Percentiles rank a stretch among this genome's conserved stretches.
These are phyloP conservation scores for Mucor piriformis DNA, from an alignment of 371 early-diverging fungal species.

Conservation along the genomic window DNA sequence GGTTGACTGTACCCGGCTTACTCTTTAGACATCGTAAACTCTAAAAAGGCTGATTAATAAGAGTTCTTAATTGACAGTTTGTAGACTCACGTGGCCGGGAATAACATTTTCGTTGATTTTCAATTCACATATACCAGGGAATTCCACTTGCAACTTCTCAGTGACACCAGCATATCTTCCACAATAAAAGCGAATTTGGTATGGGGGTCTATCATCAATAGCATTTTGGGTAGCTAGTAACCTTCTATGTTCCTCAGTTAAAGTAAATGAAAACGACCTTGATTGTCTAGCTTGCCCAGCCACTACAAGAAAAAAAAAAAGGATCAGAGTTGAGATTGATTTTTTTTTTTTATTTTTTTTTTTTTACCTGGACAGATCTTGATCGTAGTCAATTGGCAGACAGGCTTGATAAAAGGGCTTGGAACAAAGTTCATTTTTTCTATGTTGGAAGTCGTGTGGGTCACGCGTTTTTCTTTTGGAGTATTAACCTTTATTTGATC, in stretches of 20 bases:
- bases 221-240: slow-evolving; percentile 7
- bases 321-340: neutral
- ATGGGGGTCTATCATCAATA: slow-evolving; percentile 7
- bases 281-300: slow-evolving; percentile 17
- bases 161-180: slow-evolving; percentile 5
- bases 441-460: neutral
- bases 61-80: neutral
- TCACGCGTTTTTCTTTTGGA: neutral
- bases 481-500: slow-evolving; percentile 5
- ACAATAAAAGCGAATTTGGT: slow-evolving; percentile 33
- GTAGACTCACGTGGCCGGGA: slow-evolving; percentile 44
- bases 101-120: slow-evolving; percentile 52
- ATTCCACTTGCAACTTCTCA: slow-evolving; percentile 33
- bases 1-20: slow-evolving; percentile 65
- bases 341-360: neutral
- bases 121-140: slow-evolving; percentile 50
- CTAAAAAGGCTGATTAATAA: slow-evolving; percentile 29
- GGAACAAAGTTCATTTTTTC: slow-evolving; percentile 26
- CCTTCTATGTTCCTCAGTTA: slow-evolving; percentile 10
- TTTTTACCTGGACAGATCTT: slow-evolving; percentile 37
- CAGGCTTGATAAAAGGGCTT: slow-evolving; percentile 40
- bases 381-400: slow-evolving; percentile 25
- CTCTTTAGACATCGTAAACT: slow-evolving; percentile 60
- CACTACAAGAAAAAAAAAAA: slow-evolving; percentile 4
- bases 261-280: slow-evolving; percentile 14